Evolutionary conservation across 2,329 filamentous ascomycete genomes (phyloP).

Genomic region (Clarireedia paspali): DNA sequence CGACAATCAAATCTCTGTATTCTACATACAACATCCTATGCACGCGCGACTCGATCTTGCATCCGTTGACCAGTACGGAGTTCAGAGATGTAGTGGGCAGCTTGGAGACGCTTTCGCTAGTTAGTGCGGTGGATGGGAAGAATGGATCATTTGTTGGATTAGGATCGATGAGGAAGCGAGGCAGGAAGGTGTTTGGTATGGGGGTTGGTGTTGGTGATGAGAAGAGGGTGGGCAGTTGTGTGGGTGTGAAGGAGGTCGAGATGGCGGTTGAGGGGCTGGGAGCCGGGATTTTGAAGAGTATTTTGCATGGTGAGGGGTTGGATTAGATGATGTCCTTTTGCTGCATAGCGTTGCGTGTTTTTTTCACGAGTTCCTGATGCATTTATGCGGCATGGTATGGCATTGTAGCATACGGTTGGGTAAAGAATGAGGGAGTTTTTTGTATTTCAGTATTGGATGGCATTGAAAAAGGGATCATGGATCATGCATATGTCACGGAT

Average conservation of each 20-base stretch:
- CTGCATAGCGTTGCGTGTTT: neutral
- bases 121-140: slow-evolving; percentile 63
- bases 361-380: no score
- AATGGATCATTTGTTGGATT: slow-evolving; percentile 56
- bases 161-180: slow-evolving; percentile 65
- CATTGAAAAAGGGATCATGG: neutral
- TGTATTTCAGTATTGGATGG: neutral
- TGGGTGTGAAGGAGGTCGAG: slow-evolving; percentile 72
- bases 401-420: neutral
- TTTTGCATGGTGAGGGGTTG: slow-evolving; percentile 42
- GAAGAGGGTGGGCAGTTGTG: slow-evolving; percentile 68
- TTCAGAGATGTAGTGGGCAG: slow-evolving; percentile 90
- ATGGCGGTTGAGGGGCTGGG: slow-evolving; percentile 59
- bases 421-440: neutral
- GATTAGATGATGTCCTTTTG: slow-evolving; percentile 15
- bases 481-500: neutral
- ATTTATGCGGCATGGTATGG: neutral
- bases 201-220: slow-evolving; percentile 56
- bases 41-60: slow-evolving; percentile 78
- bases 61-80: slow-evolving; percentile 83
- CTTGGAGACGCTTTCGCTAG: slow-evolving; percentile 77
- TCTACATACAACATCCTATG: slow-evolving; percentile 78
- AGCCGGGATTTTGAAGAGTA: slow-evolving; percentile 53
- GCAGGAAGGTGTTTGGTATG: slow-evolving; percentile 43
- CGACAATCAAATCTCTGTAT: slow-evolving; percentile 77